A percentile compares a stretch with the other conserved stretches of the same genome.
Evolutionary conservation across 352 stramenopile species (phyloP).

Genomic region (Globisporangium spinosum): DNA sequence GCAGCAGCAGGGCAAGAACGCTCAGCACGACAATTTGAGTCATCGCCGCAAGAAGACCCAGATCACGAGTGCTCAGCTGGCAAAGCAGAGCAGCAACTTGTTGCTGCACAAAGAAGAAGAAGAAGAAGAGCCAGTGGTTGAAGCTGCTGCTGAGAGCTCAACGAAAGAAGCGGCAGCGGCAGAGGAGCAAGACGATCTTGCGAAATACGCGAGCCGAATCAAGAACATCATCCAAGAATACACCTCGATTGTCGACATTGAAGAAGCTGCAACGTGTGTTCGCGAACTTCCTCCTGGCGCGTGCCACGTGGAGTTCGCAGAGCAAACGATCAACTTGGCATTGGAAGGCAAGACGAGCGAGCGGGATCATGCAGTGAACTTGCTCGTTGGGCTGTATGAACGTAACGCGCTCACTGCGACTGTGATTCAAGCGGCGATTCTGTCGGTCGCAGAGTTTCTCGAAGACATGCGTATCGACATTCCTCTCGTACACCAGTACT

Average conservation of each 20-base stretch:
- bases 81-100: conserved; percentile 76
- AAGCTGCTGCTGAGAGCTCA: conserved; percentile 6
- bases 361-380: conserved; percentile 61
- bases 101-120: conserved; percentile 42
- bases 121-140: conserved; percentile 17
- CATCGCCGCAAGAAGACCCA: conserved; percentile 73
- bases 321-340: conserved; percentile 64
- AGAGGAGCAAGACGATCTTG: conserved; percentile 27
- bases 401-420: conserved; percentile 56
- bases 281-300: conserved; percentile 54
- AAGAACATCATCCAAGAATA: conserved; percentile 88
- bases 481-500: conserved; percentile 79
- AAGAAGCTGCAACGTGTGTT: conserved; percentile 72
- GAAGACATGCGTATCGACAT: conserved; percentile 87
- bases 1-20: conserved; percentile 84
- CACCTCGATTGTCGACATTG: conserved; percentile 68
- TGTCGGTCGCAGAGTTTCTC: conserved; percentile 76
- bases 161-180: not conserved
- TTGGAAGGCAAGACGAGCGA: conserved; percentile 74
- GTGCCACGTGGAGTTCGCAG: conserved; percentile 59
- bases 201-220: conserved; percentile 64
- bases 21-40: conserved; percentile 77
- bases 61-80: conserved; percentile 73
- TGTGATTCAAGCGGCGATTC: conserved; percentile 64
- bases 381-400: conserved; percentile 79